These are phyloP conservation scores for Mycena haematopus DNA, from an alignment of 768 basidiomycete species.

Conservation along the genomic window DNA sequence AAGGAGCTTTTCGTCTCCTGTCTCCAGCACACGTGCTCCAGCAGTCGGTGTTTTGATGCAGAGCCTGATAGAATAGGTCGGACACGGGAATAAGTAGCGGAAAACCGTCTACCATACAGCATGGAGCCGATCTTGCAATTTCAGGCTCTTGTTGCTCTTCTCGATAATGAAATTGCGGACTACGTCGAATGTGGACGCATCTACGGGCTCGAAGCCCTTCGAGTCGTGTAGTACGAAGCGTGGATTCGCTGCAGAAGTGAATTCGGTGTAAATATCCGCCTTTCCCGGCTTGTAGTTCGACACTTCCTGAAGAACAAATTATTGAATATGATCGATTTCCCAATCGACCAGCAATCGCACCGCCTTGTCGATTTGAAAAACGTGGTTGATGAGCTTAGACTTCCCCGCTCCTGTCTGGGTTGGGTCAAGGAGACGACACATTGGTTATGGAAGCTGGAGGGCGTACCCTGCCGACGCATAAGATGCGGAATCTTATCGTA, in stretches of 20 bases:
- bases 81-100: neutral
- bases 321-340: neutral
- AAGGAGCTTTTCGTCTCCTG: slow-evolving; percentile 36
- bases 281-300: slow-evolving; percentile 31
- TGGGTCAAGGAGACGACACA: neutral
- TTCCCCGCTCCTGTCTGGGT: slow-evolving; percentile 39
- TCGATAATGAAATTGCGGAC: slow-evolving; percentile 35
- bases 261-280: slow-evolving; percentile 37
- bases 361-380: slow-evolving; percentile 36
- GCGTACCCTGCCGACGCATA: neutral
- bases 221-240: slow-evolving; percentile 41
- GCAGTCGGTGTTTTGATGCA: neutral
- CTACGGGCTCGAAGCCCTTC: slow-evolving; percentile 38
- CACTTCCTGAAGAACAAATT: slow-evolving; percentile 25
- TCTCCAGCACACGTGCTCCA: slow-evolving; percentile 31
- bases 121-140: slow-evolving; percentile 37
- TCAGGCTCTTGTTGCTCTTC: slow-evolving; percentile 22
- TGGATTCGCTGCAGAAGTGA: slow-evolving; percentile 34
- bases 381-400: slow-evolving; percentile 37
- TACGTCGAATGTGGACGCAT: slow-evolving; percentile 33
- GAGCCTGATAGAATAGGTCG: neutral
- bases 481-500: neutral
- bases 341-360: slow-evolving; percentile 20
- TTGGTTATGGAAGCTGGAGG: neutral
- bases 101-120: slow-evolving; percentile 34